These are phyloP conservation scores for Aspergillus pseudoterreus DNA, from an alignment of 2,329 filamentous ascomycete genomes.

Conservation along the genomic window DNA sequence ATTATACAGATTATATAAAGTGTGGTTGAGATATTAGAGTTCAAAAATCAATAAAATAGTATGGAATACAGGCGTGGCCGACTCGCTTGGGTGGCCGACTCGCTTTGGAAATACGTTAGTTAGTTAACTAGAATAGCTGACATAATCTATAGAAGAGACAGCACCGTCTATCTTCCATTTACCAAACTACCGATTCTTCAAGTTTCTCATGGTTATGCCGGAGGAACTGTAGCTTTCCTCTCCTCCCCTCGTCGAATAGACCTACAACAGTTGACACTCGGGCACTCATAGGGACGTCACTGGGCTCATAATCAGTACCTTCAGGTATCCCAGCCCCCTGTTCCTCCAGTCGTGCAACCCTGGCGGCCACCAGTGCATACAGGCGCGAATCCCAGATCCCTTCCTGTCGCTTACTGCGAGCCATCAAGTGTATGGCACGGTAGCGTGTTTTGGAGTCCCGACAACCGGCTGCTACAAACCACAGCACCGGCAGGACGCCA, in stretches of 20 bases:
- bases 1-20: too few relatives aligned
- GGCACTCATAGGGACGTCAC: conserved; percentile 4
- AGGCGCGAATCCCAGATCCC: conserved; percentile 60
- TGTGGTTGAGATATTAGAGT: too few relatives aligned
- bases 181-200: neutral
- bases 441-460: conserved; percentile 55
- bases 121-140: too few relatives aligned
- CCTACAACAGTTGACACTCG: conserved; percentile 3
- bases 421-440: conserved; percentile 59
- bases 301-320: conserved; percentile 2
- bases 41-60: too few relatives aligned
- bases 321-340: conserved; percentile 4
- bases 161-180: neutral
- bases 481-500: conserved; percentile 63
- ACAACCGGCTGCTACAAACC: conserved; percentile 64
- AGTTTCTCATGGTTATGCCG: neutral
- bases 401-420: conserved; percentile 59
- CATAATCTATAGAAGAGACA: too few relatives aligned
- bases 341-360: conserved; percentile 19
- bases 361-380: conserved; percentile 15
- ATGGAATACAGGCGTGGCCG: too few relatives aligned
- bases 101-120: too few relatives aligned
- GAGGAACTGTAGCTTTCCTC: conserved; percentile 4
- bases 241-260: conserved; percentile 5
- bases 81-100: too few relatives aligned